Evolutionary conservation across 148 eudicot species (phyloP), one percentile per base, ranked within the genome.

Genomic region (Camellia lanceoleosa): DNA sequence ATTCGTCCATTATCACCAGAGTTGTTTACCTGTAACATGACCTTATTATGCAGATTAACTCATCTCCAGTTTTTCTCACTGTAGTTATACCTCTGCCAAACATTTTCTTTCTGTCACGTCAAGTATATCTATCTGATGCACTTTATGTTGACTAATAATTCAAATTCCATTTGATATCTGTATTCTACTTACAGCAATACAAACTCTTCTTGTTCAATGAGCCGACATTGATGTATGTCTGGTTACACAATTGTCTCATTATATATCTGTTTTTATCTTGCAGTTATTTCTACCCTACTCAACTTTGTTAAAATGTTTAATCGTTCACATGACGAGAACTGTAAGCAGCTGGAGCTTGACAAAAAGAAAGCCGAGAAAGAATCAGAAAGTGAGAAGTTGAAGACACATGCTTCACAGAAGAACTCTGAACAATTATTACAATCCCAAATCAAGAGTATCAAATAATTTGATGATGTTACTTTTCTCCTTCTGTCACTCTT

Each of bases 251-350:
- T 15, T 65, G 59, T 49, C 67, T n/a, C 20, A n/a, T 43, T 20
- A 10, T 46, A 51, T 68, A 41, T 61, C 30, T 43, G 8, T 46
- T 2, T 73, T 42, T 71, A 68, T 59, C 41, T 56, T 82, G 89
- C 84, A 94, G 98, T 92, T 79, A 81, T 91, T 68, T 83, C 94
- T 20, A 94, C 95, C 58, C 76, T 94, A 52, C 80, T 90, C 62
- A 94, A 91, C 87, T 94, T 94, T 81, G 85, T 87, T 56, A 88
- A 86, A 81, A 91, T 87, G 97, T 92, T 94, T 83, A 84, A 86
- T 73, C 82, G 81, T 80, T 87, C 98, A 7, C 90, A 90, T 51
- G 95, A 92, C 79, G 97, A 94, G 72, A 92, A 92, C 77, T 80
- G 84, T 80, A 91, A 90, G 87, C 94, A 92, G 77, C 80, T 87